Evolutionary conservation across 2,329 filamentous ascomycete genomes (phyloP).

Genomic region (Phialophora chinensis): DNA sequence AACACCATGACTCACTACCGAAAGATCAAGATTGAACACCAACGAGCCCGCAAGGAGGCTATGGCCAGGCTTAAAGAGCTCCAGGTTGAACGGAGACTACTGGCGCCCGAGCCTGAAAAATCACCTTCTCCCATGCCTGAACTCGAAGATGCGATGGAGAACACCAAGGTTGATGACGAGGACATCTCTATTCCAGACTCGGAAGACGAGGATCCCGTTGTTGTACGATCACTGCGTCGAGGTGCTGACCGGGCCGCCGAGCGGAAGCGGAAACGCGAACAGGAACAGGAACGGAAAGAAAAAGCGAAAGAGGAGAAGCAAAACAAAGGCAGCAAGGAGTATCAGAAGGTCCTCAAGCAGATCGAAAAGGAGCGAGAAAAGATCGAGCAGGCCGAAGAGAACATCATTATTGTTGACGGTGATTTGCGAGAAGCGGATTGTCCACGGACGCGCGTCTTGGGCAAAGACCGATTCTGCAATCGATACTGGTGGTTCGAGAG

Average conservation of each 20-base stretch:
- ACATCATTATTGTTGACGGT: slow-evolving; percentile 84
- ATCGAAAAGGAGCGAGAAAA: slow-evolving; percentile 85
- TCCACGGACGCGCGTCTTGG: slow-evolving; percentile 83
- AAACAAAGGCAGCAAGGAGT: slow-evolving; percentile 84
- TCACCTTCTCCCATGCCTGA: slow-evolving; percentile 53
- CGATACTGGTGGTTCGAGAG: slow-evolving; percentile 99
- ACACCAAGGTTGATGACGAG: slow-evolving; percentile 59
- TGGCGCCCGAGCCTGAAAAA: slow-evolving; percentile 54
- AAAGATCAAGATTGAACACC: slow-evolving; percentile 93
- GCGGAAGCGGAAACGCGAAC: slow-evolving; percentile 76
- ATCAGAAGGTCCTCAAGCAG: slow-evolving; percentile 83
- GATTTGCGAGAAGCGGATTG: slow-evolving; percentile 94
- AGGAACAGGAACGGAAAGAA: slow-evolving; percentile 72
- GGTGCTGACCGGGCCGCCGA: slow-evolving; percentile 73
- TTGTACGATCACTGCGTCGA: slow-evolving; percentile 64
- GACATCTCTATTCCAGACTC: slow-evolving; percentile 62
- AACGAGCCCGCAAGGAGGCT: slow-evolving; percentile 73
- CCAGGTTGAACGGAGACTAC: slow-evolving; percentile 55
- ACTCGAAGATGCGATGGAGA: slow-evolving; percentile 59
- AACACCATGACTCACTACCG: slow-evolving; percentile 93
- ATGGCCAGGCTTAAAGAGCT: slow-evolving; percentile 55
- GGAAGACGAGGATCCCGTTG: slow-evolving; percentile 66
- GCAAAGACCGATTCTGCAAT: slow-evolving; percentile 97
- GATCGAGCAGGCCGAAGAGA: slow-evolving; percentile 80
- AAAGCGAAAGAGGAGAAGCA: slow-evolving; percentile 69